These are phyloP conservation scores for Mycosphaerella arachidis DNA, from an alignment of 2,329 filamentous ascomycete genomes.

Conservation along the genomic window DNA sequence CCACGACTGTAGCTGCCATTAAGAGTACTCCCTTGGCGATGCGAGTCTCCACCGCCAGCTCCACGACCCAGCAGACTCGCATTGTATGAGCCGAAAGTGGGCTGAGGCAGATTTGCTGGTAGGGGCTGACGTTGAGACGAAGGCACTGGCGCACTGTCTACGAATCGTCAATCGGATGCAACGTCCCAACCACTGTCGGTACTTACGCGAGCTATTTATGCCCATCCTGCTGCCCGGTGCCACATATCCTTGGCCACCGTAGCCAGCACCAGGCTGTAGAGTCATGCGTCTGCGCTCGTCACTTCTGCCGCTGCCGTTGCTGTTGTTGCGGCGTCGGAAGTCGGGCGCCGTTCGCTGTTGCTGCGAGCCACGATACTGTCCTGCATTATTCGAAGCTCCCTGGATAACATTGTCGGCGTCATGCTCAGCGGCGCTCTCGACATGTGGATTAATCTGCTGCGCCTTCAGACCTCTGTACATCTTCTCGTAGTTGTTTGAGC, in stretches of 20 bases:
- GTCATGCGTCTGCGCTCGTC: slow-evolving; percentile 8
- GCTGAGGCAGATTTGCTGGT: slow-evolving; percentile 2
- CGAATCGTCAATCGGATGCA: neutral
- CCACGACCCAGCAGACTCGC: neutral
- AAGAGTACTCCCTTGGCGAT: neutral
- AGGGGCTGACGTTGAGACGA: neutral
- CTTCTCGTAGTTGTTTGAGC: neutral
- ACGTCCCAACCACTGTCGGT: neutral
- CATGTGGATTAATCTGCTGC: slow-evolving; percentile 50
- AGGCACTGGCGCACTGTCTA: slow-evolving; percentile 24
- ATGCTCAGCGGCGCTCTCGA: slow-evolving; percentile 53
- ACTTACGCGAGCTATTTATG: slow-evolving; percentile 19
- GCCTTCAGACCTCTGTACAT: slow-evolving; percentile 53
- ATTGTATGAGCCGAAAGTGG: slow-evolving; percentile 1
- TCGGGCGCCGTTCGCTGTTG: neutral
- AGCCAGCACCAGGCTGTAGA: neutral
- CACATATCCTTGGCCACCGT: slow-evolving; percentile 5
- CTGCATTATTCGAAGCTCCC: slow-evolving; percentile 1
- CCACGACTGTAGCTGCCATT: neutral
- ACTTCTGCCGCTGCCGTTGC: slow-evolving; percentile 21
- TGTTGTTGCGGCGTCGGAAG: slow-evolving; percentile 1
- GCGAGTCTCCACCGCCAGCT: neutral
- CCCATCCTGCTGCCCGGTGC: slow-evolving; percentile 15
- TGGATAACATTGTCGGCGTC: slow-evolving; percentile 46
- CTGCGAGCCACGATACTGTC: slow-evolving; percentile 2